These are phyloP conservation scores for Pseudopyricularia cyperi DNA, from an alignment of 2,329 filamentous ascomycete genomes.

Conservation along the genomic window DNA sequence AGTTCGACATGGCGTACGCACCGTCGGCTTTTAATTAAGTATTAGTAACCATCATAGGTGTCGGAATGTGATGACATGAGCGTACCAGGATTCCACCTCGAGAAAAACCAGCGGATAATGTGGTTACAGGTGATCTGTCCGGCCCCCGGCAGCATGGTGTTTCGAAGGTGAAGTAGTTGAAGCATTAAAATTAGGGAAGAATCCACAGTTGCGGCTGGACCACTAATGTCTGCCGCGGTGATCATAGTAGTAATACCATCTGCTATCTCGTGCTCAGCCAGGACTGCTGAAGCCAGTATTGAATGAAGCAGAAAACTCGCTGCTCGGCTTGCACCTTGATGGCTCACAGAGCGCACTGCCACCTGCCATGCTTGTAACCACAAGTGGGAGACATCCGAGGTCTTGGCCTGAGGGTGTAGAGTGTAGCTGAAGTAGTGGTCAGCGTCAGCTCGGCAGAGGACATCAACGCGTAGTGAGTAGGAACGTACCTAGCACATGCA, in stretches of 20 bases:
- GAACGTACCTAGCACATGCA: slow-evolving; percentile 59
- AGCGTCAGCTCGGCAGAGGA: neutral
- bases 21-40: slow-evolving; percentile 40
- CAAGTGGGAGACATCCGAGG: slow-evolving; percentile 24
- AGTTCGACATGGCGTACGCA: slow-evolving; percentile 50
- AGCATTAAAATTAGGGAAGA: slow-evolving; percentile 63
- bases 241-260: slow-evolving; percentile 62
- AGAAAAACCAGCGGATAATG: slow-evolving; percentile 69
- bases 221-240: slow-evolving; percentile 66
- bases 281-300: slow-evolving; percentile 51
- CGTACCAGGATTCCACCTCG: slow-evolving; percentile 71
- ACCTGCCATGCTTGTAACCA: slow-evolving; percentile 73
- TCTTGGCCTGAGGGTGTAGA: slow-evolving; percentile 24
- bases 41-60: slow-evolving; percentile 1
- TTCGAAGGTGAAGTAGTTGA: slow-evolving; percentile 51
- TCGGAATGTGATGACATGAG: neutral
- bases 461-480: neutral
- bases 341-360: slow-evolving; percentile 55
- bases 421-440: slow-evolving; percentile 25
- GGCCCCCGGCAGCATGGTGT: slow-evolving; percentile 54
- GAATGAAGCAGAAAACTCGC: slow-evolving; percentile 61
- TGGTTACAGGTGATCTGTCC: slow-evolving; percentile 56
- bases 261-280: slow-evolving; percentile 53
- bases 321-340: slow-evolving; percentile 58
- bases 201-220: slow-evolving; percentile 68